A percentile compares a stretch with the other conserved stretches of the same genome.
phyloP scores from a whole-genome alignment of 768 basidiomycete species.

The Pilatotrama ljubarskyi region DNA sequence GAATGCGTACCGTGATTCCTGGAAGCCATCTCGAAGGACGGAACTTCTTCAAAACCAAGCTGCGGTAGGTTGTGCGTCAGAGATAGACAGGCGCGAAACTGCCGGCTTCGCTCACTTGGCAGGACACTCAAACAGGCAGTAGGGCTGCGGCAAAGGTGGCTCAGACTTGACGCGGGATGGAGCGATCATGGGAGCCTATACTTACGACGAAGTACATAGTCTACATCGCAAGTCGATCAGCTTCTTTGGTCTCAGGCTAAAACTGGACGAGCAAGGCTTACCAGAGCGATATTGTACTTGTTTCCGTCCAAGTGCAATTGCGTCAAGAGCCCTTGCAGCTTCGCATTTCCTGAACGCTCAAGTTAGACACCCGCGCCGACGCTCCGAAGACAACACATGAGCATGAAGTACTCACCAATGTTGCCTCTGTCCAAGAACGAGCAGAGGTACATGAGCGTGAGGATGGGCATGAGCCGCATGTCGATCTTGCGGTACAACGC shows the following conservation, averaged over 20 bases:
- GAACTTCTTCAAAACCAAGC: constrained; percentile 58
- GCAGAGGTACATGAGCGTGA: constrained; percentile 34
- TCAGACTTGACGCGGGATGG: no score
- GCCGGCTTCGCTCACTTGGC: neutral
- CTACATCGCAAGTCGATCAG: constrained; percentile 31
- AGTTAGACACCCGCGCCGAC: neutral
- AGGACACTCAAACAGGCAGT: constrained; percentile 11
- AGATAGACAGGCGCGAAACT: neutral
- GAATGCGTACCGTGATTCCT: constrained; percentile 55
- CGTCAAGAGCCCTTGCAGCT: constrained; percentile 46
- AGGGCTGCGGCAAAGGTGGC: neutral
- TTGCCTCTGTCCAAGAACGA: constrained; percentile 35
- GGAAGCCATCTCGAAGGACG: constrained; percentile 72
- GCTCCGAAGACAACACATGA: neutral
- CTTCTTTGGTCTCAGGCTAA: neutral
- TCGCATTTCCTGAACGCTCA: constrained; percentile 27
- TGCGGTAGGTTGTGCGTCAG: neutral
- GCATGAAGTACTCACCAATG: constrained; percentile 19
- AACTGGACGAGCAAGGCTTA: constrained; percentile 26
- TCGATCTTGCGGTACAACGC: constrained; percentile 33
- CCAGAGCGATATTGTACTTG: constrained; percentile 67
- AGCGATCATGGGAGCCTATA: neutral
- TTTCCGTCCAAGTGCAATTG: constrained; percentile 58
- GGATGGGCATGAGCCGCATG: constrained; percentile 33
- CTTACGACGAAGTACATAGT: constrained; percentile 71